phyloP scores from a whole-genome alignment of 73 alveolate genomes.

The Blepharisma japonicum region DNA sequence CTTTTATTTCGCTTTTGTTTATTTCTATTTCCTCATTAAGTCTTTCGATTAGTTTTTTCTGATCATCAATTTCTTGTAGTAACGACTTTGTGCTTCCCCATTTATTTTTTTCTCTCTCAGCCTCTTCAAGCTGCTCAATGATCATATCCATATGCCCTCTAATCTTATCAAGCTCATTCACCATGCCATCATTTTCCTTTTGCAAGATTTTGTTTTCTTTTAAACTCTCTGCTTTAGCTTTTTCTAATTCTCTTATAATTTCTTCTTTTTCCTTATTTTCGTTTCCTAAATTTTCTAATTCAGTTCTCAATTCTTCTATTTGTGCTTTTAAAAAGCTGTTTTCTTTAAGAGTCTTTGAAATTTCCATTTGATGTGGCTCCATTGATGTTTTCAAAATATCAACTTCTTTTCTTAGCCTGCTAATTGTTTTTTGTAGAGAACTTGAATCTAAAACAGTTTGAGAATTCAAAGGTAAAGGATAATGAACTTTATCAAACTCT shows the following conservation, averaged over 20 bases:
- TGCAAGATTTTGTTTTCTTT: neutral
- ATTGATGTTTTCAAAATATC: conserved; percentile 30
- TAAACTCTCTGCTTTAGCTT: neutral
- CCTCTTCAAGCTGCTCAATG: conserved; percentile 21
- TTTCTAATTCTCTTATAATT: neutral
- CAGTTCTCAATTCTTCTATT: neutral
- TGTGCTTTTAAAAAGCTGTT: neutral
- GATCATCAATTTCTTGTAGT: neutral
- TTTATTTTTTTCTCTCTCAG: neutral
- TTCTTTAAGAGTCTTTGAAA: neutral
- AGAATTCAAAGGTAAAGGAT: conserved; percentile 59
- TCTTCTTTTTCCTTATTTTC: neutral
- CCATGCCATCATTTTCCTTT: conserved; percentile 14
- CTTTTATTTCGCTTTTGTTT: neutral
- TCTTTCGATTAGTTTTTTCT: neutral
- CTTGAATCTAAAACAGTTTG: conserved; percentile 48
- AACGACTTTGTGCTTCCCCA: neutral
- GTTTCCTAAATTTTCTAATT: neutral
- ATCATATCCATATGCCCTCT: conserved; percentile 5
- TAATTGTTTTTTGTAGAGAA: conserved; percentile 45
- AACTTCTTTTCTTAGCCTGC: conserved; percentile 46
- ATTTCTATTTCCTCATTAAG: neutral
- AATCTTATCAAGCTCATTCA: neutral
- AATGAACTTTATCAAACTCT: conserved; percentile 70
- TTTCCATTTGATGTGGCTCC: no score